These are phyloP conservation scores for Geranium incanum DNA, from an alignment of 441 rosid species.

Conservation along the genomic window DNA sequence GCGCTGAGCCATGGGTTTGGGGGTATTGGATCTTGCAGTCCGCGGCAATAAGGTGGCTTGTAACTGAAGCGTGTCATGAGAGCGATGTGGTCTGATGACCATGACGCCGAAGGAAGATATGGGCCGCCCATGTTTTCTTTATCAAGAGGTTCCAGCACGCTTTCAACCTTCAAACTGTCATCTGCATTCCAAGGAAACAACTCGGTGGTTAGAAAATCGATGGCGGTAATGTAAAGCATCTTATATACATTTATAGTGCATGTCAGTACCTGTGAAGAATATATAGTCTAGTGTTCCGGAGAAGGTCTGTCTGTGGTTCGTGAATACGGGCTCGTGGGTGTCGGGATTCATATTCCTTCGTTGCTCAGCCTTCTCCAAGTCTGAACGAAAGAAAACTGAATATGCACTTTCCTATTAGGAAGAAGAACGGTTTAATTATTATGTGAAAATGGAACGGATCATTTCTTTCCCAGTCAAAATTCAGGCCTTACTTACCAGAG, in stretches of 20 bases:
- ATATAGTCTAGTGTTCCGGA: slow-evolving; percentile 5
- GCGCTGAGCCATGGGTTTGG: neutral
- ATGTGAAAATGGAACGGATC: neutral
- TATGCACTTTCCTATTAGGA: slow-evolving; percentile 4
- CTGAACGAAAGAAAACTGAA: neutral
- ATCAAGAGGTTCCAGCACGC: slow-evolving; percentile 3
- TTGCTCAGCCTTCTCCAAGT: neutral
- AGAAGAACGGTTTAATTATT: neutral
- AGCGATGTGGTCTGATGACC: slow-evolving; percentile 8
- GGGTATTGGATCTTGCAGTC: neutral
- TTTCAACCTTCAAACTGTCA: slow-evolving; percentile 1
- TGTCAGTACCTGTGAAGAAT: slow-evolving; percentile 2
- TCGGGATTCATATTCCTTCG: neutral
- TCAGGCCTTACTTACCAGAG: neutral
- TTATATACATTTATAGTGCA: too few species aligned
- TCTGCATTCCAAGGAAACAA: neutral
- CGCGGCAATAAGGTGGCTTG: neutral
- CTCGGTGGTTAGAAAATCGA: too few species aligned
- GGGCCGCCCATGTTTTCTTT: neutral
- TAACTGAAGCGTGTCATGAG: neutral
- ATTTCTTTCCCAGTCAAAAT: too few species aligned
- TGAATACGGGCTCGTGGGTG: neutral
- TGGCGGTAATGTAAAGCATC: too few species aligned
- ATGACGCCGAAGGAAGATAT: slow-evolving; percentile 3
- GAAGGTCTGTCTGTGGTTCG: neutral